Conservation (phyloP, 805 yeast genomes). For the Osmozyma mogii region DNA sequence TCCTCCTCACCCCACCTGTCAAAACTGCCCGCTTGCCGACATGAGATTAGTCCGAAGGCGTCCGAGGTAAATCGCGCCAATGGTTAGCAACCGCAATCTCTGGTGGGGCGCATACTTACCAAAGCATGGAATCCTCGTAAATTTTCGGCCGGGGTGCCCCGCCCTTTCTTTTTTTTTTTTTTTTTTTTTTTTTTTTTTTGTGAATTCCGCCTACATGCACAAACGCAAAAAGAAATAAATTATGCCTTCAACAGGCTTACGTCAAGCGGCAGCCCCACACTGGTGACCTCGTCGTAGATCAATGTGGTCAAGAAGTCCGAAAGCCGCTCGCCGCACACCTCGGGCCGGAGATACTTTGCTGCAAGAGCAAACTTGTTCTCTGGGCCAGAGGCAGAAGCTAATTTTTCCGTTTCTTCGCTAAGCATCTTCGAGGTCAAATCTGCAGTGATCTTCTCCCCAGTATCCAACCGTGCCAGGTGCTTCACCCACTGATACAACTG, state of each 20-base stretch:
- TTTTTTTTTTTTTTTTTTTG: no score
- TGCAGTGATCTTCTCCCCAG: constrained; percentile 9
- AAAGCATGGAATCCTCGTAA: no score
- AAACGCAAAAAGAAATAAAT: no score
- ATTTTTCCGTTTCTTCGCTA: constrained; percentile 10
- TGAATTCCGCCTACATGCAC: no score
- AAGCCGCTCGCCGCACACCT: constrained; percentile 12
- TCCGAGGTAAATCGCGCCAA: no score
- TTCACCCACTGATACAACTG: constrained; percentile 16
- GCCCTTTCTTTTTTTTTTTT: no score
- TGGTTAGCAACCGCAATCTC: no score
- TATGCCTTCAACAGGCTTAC: constrained; percentile 6
- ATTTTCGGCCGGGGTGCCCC: no score
- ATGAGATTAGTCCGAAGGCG: no score
- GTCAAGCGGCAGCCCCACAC: constrained; percentile 9
- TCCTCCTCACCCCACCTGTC: no score
- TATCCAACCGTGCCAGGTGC: constrained; percentile 12
- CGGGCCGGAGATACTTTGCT: constrained; percentile 12
- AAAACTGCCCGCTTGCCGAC: no score
- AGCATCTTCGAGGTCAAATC: constrained; percentile 7
- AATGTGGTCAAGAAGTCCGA: constrained; percentile 15
- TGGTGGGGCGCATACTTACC: no score
- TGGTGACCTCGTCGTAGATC: constrained; percentile 14
- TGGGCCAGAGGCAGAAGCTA: constrained; percentile 2
- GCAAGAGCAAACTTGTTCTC: constrained; percentile 11